A percentile compares a stretch with the other conserved stretches of the same genome.
Conservation (phyloP, 495 filamentous ascomycete species). For the Letharia lupina region DNA sequence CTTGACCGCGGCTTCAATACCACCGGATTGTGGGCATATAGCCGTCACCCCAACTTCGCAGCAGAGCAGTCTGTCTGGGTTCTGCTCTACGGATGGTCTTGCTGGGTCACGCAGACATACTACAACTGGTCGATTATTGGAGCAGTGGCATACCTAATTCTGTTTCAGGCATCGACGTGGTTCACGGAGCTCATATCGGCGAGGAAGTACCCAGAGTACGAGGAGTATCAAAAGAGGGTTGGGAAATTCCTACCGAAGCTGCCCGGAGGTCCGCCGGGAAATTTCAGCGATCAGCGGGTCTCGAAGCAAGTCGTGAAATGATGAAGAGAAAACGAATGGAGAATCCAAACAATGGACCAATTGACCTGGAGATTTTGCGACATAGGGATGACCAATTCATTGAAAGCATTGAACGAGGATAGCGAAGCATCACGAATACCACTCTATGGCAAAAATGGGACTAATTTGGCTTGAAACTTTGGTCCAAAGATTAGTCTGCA, state of each 20-base stretch:
- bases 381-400: neutral
- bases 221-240: conserved; percentile 71
- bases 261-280: conserved; percentile 35
- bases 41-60: conserved; percentile 88
- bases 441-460: neutral
- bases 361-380: neutral
- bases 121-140: conserved; percentile 78
- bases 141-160: conserved; percentile 54
- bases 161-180: conserved; percentile 84
- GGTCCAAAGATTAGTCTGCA: neutral
- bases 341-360: neutral
- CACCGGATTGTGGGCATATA: conserved; percentile 74
- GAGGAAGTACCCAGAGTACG: conserved; percentile 83
- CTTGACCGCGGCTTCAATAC: conserved; percentile 88
- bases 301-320: conserved; percentile 10
- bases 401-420: neutral
- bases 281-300: conserved; percentile 29
- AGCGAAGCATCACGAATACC: neutral
- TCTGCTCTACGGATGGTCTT: conserved; percentile 75
- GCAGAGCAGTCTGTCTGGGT: conserved; percentile 92
- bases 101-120: conserved; percentile 56
- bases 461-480: too few species aligned
- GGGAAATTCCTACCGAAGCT: conserved; percentile 71
- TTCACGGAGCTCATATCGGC: conserved; percentile 76
- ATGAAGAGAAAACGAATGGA: neutral